phyloP scores from a whole-genome alignment of 1,284 basidiomycete genomes.

The Cutaneotrichosporon dermatis region DNA sequence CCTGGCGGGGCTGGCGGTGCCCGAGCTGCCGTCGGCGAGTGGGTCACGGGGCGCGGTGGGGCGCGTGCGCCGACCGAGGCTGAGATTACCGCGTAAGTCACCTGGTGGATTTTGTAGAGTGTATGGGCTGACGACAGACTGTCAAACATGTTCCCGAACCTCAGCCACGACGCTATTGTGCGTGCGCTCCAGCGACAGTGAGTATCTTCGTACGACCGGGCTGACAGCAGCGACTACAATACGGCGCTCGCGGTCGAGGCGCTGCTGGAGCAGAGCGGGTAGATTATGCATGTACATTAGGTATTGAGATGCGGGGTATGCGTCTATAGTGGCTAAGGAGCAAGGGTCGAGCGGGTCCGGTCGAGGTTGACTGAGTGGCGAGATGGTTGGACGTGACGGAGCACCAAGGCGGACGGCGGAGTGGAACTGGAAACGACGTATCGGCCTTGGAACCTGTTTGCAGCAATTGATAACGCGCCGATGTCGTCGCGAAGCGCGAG shows the following conservation, averaged over 20 bases:
- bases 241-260: slow-evolving; percentile 75
- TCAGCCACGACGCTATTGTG: slow-evolving; percentile 68
- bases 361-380: too few relatives aligned
- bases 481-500: too few relatives aligned
- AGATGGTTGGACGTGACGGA: too few relatives aligned
- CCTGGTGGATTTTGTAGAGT: not conserved
- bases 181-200: slow-evolving; percentile 75
- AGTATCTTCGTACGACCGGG: slow-evolving; percentile 31
- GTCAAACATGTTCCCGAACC: slow-evolving; percentile 74
- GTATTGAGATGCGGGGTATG: slow-evolving; percentile 13
- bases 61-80: slow-evolving; percentile 64
- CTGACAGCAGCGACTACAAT: slow-evolving; percentile 56
- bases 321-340: not conserved
- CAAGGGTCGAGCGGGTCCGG: too few relatives aligned
- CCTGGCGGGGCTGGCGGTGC: slow-evolving; percentile 23
- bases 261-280: slow-evolving; percentile 50
- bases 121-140: slow-evolving; percentile 50
- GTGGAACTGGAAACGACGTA: too few relatives aligned
- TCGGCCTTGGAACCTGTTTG: too few relatives aligned
- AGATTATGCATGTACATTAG: slow-evolving; percentile 13
- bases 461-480: too few relatives aligned
- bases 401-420: too few relatives aligned
- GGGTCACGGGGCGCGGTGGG: slow-evolving; percentile 68
- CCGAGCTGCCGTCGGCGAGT: slow-evolving; percentile 64
- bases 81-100: slow-evolving; percentile 57